Base-by-base conservation (phyloP, 2,329 filamentous ascomycete species). In the Apiospora saccharicola region DNA sequence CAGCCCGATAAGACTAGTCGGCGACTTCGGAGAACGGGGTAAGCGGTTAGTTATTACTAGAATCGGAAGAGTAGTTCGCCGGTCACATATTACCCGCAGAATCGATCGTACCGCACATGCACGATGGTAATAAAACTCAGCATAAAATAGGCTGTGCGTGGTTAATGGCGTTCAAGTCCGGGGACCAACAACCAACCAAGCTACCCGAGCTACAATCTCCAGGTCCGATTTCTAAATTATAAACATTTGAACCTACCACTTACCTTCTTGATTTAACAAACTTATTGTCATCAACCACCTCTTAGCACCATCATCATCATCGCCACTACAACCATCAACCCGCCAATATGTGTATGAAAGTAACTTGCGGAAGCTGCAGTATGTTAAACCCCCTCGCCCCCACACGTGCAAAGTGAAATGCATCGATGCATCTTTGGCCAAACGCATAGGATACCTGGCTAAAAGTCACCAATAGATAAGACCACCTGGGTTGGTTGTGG, bases 401-500 rank as follows among this genome's bases (percentile, higher is more conserved):
- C 51, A 34, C 5, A 4, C 14, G 4, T 57, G 26, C 16, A 19
- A 13, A 22, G 22, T 22, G 61, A 22, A 22, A 37, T 13, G 26
- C 8, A n/a, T 34, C n/a, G 10, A 22, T 24, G 67, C 44, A 26
- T 22, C 8, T n/a, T 12, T 49, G 10, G 10, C 13, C 61, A 41
- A 41, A 22, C 22, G 7, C 2, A 12, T 14, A 14, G 10, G 26
- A 24, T 22, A 41, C 41, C n/a, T 64, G 57, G 22, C 34, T 64
- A 34, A 64, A 6, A 22, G 12, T 19, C 57, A 26, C 67, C 68
- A 14, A 51, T 72, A 90, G 90, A 86, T 73, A 91, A 91, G 79
- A 81, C 83, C 53, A 87, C 89, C 71, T 93, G 91, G 91, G 89
- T 85, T 83, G 91, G 91, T 74, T 93, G 91, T 81, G 90, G 74